Conservation (phyloP, 164 flowering plant species). For the Macadamia integrifolia region DNA sequence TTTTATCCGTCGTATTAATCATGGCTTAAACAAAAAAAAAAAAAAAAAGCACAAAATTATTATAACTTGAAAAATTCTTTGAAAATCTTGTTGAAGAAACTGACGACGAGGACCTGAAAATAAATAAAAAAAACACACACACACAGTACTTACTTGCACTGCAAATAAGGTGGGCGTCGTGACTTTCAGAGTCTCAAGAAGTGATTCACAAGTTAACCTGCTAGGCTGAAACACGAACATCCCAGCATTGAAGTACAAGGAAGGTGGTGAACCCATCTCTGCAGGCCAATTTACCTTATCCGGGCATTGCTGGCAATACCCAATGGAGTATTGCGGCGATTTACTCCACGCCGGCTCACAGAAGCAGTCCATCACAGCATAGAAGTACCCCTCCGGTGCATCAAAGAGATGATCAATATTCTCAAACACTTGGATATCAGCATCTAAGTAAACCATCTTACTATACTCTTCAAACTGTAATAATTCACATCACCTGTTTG, state of each 20-base stretch:
- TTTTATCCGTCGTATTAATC: too few species aligned
- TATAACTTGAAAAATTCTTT: too few species aligned
- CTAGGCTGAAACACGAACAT: conserved; percentile 65
- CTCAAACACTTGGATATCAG: conserved; percentile 59
- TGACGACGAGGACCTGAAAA: background rate
- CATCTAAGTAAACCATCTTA: conserved; percentile 64
- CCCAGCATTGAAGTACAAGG: conserved; percentile 61
- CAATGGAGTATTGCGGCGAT: conserved; percentile 37
- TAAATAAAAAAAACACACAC: too few species aligned
- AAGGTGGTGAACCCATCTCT: conserved; percentile 50
- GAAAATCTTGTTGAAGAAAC: too few species aligned
- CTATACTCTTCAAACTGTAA: conserved; percentile 50
- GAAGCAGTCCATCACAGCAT: conserved; percentile 58
- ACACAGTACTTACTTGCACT: conserved; percentile 39
- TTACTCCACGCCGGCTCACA: conserved; percentile 64
- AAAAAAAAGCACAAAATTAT: too few species aligned
- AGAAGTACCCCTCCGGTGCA: conserved; percentile 42
- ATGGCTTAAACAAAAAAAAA: too few species aligned
- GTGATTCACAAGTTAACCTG: conserved; percentile 33
- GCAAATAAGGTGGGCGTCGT: conserved; percentile 54
- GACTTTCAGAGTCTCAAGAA: conserved; percentile 38
- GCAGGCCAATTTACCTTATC: conserved; percentile 34
- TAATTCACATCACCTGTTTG: too few species aligned
- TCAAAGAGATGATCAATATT: conserved; percentile 58
- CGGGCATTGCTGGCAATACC: conserved; percentile 57